Conservation (phyloP, 257 asterid genomes). For the Linderniella brevidens region DNA sequence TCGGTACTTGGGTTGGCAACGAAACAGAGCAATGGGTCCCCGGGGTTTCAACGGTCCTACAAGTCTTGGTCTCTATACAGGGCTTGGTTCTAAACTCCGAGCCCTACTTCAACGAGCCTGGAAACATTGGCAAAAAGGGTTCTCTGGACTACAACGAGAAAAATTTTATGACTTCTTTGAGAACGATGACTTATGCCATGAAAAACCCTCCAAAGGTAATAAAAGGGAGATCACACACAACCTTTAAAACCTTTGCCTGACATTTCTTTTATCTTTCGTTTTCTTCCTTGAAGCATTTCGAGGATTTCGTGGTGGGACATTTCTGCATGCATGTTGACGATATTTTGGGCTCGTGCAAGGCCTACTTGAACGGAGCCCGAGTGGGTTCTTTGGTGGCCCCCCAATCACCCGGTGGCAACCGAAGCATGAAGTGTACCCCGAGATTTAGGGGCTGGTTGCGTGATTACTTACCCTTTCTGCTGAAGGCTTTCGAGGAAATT, state of each 20-base stretch:
- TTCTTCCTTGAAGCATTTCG: constrained; percentile 48
- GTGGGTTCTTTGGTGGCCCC: constrained; percentile 71
- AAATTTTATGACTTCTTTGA: constrained; percentile 24
- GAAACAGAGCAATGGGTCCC: constrained; percentile 72
- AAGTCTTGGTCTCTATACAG: constrained; percentile 42
- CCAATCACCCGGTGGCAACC: no score
- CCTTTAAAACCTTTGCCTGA: no score
- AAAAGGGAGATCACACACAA: no score
- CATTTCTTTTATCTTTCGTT: no score
- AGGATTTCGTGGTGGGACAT: constrained; percentile 63
- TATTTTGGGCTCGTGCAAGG: constrained; percentile 57
- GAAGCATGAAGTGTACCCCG: no score
- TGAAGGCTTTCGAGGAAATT: not conserved
- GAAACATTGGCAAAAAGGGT: not conserved
- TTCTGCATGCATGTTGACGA: constrained; percentile 42
- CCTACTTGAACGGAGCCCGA: constrained; percentile 74
- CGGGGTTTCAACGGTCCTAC: constrained; percentile 33
- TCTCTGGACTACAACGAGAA: constrained; percentile 22
- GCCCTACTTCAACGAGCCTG: constrained; percentile 54
- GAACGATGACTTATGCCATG: constrained; percentile 20
- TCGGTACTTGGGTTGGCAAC: constrained; percentile 72
- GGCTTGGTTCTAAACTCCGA: constrained; percentile 42
- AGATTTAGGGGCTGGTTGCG: not conserved
- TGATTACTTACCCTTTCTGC: not conserved
- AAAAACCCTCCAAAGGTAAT: constrained; percentile 38